Conservation (phyloP, 2,329 filamentous ascomycete species). For the Claviceps capensis region DNA sequence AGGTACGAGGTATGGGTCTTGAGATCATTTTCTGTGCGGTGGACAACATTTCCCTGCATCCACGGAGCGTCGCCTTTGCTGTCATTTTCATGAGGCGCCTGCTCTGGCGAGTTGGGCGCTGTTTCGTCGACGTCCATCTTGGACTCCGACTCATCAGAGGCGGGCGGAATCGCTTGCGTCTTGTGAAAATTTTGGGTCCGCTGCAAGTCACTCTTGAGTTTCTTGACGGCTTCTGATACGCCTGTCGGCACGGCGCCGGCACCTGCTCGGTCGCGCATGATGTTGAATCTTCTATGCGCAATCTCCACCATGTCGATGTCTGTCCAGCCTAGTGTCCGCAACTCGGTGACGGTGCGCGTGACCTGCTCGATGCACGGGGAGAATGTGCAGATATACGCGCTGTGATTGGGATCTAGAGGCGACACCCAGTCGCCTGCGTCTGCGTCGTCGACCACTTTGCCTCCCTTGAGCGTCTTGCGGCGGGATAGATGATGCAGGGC, state of each 20-base stretch:
- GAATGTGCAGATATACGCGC: slow-evolving; percentile 80
- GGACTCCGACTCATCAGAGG: slow-evolving; percentile 17
- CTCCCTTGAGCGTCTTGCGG: slow-evolving; percentile 16
- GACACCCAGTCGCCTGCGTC: slow-evolving; percentile 32
- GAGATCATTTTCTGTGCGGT: slow-evolving; percentile 73
- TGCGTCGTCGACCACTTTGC: slow-evolving; percentile 9
- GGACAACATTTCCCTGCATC: slow-evolving; percentile 63
- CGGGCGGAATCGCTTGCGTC: slow-evolving; percentile 13
- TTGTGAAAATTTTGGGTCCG: slow-evolving; percentile 53
- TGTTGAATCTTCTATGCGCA: slow-evolving; percentile 62
- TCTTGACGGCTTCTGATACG: slow-evolving; percentile 65
- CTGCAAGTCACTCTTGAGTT: slow-evolving; percentile 60
- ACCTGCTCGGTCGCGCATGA: slow-evolving; percentile 69
- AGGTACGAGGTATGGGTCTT: slow-evolving; percentile 98
- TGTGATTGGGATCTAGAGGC: slow-evolving; percentile 55
- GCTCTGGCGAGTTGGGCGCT: slow-evolving; percentile 6
- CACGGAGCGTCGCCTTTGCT: slow-evolving; percentile 39
- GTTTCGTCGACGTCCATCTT: slow-evolving; percentile 28
- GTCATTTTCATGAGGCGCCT: slow-evolving; percentile 6
- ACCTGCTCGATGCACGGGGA: slow-evolving; percentile 96
- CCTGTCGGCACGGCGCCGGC: slow-evolving; percentile 57
- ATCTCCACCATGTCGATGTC: slow-evolving; percentile 92
- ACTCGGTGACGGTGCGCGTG: slow-evolving; percentile 64
- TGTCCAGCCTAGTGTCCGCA: slow-evolving; percentile 76
- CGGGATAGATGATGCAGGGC: slow-evolving; percentile 65